Evolutionary conservation across 2,329 filamentous ascomycete genomes (phyloP).

Genomic region (Botrytis tulipae): DNA sequence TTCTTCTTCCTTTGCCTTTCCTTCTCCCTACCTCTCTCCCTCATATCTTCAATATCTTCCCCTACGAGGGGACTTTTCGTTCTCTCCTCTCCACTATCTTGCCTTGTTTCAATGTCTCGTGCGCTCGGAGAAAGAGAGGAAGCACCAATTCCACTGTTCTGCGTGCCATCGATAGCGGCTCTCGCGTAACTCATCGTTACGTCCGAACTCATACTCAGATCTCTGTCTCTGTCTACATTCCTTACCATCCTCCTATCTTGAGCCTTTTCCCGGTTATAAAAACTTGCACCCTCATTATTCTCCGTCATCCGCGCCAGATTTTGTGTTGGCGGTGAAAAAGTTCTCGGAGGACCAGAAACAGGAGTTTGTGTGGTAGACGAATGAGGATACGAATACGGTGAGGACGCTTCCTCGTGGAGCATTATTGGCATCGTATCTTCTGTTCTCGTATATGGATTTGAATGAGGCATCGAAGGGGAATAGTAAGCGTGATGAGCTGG

Average conservation of each 20-base stretch:
- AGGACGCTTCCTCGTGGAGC: neutral
- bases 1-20: neutral
- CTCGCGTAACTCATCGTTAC: neutral
- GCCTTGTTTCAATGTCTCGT: neutral
- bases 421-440: neutral
- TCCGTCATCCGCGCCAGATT: neutral
- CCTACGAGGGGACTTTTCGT: neutral
- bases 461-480: neutral
- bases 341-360: neutral
- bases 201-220: neutral
- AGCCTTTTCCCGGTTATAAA: neutral
- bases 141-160: constrained; percentile 3
- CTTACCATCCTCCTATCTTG: neutral
- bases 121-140: neutral
- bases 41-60: neutral
- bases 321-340: neutral
- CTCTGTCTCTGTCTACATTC: neutral
- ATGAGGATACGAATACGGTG: neutral
- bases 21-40: neutral
- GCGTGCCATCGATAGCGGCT: neutral
- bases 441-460: neutral
- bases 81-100: neutral
- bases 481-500: constrained; percentile 13
- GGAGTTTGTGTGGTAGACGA: neutral
- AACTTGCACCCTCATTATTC: neutral